These are phyloP conservation scores for Amorphotheca resinae DNA, from an alignment of 495 filamentous ascomycete genomes.

Conservation along the genomic window DNA sequence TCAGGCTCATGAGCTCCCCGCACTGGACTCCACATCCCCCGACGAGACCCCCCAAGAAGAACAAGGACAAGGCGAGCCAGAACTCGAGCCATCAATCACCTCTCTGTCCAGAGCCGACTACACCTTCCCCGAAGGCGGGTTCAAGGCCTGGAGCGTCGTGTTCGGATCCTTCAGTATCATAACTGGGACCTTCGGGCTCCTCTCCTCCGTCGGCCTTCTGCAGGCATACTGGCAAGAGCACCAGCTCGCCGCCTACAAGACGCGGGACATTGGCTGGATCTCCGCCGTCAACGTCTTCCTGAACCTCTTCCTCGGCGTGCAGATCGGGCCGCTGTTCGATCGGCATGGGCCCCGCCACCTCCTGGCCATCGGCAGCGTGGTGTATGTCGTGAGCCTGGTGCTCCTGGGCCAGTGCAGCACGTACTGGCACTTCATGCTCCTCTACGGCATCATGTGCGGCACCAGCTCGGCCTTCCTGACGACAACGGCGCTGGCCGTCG, in stretches of 20 bases:
- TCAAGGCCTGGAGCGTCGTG: constrained; percentile 47
- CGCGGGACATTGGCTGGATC: constrained; percentile 53
- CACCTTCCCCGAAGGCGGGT: constrained; percentile 49
- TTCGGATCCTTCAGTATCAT: constrained; percentile 48
- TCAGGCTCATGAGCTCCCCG: background rate
- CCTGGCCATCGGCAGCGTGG: constrained; percentile 2
- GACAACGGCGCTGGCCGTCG: constrained; percentile 42
- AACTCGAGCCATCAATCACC: constrained; percentile 2
- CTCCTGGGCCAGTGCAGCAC: constrained; percentile 26
- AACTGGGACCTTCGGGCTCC: constrained; percentile 51
- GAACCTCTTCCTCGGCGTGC: constrained; percentile 50
- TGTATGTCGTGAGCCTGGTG: constrained; percentile 12
- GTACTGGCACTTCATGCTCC: constrained; percentile 58
- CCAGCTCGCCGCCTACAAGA: constrained; percentile 41
- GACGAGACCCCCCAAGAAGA: background rate
- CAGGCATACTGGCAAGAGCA: constrained; percentile 49
- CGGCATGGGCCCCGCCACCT: constrained; percentile 25
- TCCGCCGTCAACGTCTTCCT: constrained; percentile 49
- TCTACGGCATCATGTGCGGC: constrained; percentile 44
- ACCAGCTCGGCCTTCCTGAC: constrained; percentile 45
- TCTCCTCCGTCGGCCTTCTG: constrained; percentile 50
- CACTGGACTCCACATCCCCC: background rate
- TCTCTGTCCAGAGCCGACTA: constrained; percentile 15
- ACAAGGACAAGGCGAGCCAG: background rate
- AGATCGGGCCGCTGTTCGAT: constrained; percentile 59